These are phyloP conservation scores for Solanum virginianum DNA, from an alignment of 257 asterid genomes.

Conservation along the genomic window DNA sequence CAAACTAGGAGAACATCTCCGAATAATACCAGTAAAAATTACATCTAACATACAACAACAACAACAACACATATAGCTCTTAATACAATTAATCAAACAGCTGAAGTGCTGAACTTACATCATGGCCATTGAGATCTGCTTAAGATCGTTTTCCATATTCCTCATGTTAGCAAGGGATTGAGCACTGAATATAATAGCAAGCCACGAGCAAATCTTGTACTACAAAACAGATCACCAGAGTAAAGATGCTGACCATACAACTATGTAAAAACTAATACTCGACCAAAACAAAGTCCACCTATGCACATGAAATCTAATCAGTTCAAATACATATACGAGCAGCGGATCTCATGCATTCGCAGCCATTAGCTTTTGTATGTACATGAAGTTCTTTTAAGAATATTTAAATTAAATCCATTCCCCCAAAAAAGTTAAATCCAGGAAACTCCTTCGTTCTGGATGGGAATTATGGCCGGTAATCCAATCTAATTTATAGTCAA, in stretches of 20 bases:
- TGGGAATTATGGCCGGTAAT: not conserved
- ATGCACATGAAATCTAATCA: not conserved
- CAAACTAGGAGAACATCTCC: not conserved
- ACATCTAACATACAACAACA: not conserved
- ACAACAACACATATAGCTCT: not conserved
- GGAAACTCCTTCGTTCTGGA: not conserved
- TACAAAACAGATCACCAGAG: conserved; percentile 10
- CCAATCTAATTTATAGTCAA: not conserved
- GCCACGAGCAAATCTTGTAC: conserved; percentile 93
- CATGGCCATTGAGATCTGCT: conserved; percentile 99
- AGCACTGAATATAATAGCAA: conserved; percentile 76
- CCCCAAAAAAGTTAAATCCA: not conserved
- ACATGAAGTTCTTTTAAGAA: too few relatives aligned
- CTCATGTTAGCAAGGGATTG: conserved; percentile 90
- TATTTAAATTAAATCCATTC: not conserved
- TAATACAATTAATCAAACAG: not conserved
- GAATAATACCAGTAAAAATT: not conserved
- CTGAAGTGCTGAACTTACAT: conserved; percentile 55
- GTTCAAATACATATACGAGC: not conserved
- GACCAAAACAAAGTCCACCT: not conserved
- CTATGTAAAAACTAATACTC: not conserved
- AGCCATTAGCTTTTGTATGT: not conserved
- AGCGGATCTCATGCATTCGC: not conserved
- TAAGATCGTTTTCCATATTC: conserved; percentile 85
- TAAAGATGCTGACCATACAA: not conserved